Base-by-base conservation (phyloP, 495 filamentous ascomycete genomes). In the Talaromyces thailandensis region DNA sequence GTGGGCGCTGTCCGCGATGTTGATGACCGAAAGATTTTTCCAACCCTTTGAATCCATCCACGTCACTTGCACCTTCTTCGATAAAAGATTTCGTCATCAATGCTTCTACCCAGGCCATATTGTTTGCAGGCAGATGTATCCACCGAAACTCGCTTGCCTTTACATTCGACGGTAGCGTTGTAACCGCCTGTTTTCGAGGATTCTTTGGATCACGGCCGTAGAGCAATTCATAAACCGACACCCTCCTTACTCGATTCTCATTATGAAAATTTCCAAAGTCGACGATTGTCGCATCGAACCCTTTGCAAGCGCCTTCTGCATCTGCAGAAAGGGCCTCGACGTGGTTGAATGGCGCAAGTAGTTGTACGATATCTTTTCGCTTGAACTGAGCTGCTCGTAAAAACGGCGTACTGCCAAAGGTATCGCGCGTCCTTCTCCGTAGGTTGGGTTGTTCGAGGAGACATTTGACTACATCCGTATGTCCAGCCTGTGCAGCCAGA, bases 61-160 rank as follows among this genome's bases (percentile, higher is more conserved):
- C 80, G 70, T 89, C 85, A 57, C 79, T 76, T 18, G 84, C 81
- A 2, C 84, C 84, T 56, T 84, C 83, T 68, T 89, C 86, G 53
- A 89, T 84, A 62, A 89, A 89, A 9, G 77, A 76, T 64, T 89
- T 89, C 23, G 84, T 86, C 21, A 87, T 70, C 2, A 89, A 73
- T 0, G 85, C 80, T 69, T 89, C 82, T 2, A 86, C 80, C 81
- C 79, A 82, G 12, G 76, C 73, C 75, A 85, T 79, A 60, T 83
- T 82, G 60, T 84, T 87, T 0, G 86, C 85, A 6, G 86, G 86
- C 0, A 89, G 72, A 75, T 89, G 86, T 61, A 89, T 87, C 86
- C 86, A 89, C 25, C 86, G 74, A 63, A 88, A 89, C 35, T 82
- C 75, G n/a, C 81, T 79, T 6, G 77, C 78, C 40, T 79, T 76